Conservation (phyloP, 2,329 filamentous ascomycete genomes). For the Ploettnerulaceae sp. region DNA sequence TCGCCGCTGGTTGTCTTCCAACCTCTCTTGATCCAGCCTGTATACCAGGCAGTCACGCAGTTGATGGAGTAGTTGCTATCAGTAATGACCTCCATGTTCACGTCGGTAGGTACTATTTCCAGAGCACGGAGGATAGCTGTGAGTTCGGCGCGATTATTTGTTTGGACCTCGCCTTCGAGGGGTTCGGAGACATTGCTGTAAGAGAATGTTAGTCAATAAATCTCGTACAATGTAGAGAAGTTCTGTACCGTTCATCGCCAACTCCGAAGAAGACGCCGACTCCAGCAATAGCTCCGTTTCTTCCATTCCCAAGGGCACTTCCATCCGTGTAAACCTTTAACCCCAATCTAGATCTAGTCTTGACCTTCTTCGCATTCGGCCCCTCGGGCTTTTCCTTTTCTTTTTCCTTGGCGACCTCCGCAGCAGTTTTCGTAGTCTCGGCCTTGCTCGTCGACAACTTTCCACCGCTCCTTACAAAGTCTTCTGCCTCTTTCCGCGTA, state of each 20-base stretch:
- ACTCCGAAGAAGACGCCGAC: constrained; percentile 60
- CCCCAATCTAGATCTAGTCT: constrained; percentile 4
- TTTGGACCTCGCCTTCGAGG: constrained; percentile 52
- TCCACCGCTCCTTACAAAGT: constrained; percentile 56
- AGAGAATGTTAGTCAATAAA: constrained; percentile 1
- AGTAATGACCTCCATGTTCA: constrained; percentile 72
- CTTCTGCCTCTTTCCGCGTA: constrained; percentile 67
- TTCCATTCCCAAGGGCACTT: constrained; percentile 55
- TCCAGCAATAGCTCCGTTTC: constrained; percentile 49
- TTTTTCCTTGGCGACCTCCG: constrained; percentile 33
- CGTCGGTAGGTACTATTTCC: constrained; percentile 63
- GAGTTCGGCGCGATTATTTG: constrained; percentile 94
- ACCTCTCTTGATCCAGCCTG: constrained; percentile 66
- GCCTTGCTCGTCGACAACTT: constrained; percentile 18
- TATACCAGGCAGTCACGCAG: constrained; percentile 80
- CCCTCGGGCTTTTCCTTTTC: not conserved
- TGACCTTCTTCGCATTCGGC: constrained; percentile 14
- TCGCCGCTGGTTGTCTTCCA: constrained; percentile 73
- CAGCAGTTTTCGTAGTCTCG: not conserved
- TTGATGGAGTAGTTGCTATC: constrained; percentile 90
- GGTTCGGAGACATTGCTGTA: constrained; percentile 48
- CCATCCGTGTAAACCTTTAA: constrained; percentile 58
- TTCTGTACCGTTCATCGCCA: constrained; percentile 51
- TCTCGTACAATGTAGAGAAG: no score
- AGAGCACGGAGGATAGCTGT: constrained; percentile 82